Evolutionary conservation across 1,284 basidiomycete species (phyloP), one percentile per base, ranked within the genome.

Genomic region (Volvariella surrecta): DNA sequence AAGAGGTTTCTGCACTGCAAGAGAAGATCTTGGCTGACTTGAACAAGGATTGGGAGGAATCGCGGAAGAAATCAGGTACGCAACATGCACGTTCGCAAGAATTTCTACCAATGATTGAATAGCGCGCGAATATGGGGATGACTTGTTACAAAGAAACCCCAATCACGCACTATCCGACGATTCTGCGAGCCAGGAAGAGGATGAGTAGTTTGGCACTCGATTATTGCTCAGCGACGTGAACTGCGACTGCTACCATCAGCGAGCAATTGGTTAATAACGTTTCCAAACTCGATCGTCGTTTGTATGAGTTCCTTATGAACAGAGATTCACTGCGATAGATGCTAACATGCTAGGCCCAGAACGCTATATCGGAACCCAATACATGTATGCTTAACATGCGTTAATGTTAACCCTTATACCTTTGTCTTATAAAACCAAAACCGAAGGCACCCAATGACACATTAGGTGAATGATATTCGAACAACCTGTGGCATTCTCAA

Each of bases 1-100:
- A 68, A 20, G 84, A 89, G 41, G 70, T 94, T 4, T 56, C 61
- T 13, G 68, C 59, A 3, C 78, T 77, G 68, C 89, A 92, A 59
- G 79, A 86, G 42, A 58, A 59, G 37, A 85, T 94, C 43, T 81
- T 93, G 50, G 63, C 69, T 9, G 87, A 92, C 51, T 70, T 90
- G 22, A 79, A 90, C 59, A 67, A 66, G 20, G 77, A 71, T 48
- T 79, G 77, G 57, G 67, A 67, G 31, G 68, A 76, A 49, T 72
- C 76, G 2, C 60, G 78, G 49, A 57, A 62, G 45, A 61, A 66
- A 21, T 71, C 73, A 65, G 71, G 78, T 77, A 32, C 10, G 48
- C 7, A 6, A 35, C 18, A 6, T 8, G 18, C 34, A 7, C 34
- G 34, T 35, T 35, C 18, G 6, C 6, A 16, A 35, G 7, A 22